Evolutionary conservation across 139 green algal species (phyloP).

Genomic region (Chlorella sp.): DNA sequence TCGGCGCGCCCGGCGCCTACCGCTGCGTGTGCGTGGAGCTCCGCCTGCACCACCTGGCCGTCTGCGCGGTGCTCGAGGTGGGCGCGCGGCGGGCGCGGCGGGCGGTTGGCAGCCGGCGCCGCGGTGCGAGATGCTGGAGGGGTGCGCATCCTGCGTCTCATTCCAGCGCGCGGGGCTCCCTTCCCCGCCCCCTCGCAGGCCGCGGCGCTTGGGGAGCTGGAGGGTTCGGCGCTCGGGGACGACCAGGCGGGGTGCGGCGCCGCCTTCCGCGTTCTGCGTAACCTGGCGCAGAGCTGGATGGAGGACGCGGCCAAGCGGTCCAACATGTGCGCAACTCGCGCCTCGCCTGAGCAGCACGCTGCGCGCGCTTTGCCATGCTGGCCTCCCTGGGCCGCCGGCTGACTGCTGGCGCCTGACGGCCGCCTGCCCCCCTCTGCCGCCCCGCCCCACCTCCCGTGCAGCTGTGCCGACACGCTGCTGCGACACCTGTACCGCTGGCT

Average conservation of each 20-base stretch:
- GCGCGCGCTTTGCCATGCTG: too few relatives aligned
- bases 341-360: too few relatives aligned
- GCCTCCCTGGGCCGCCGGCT: too few relatives aligned
- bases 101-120: too few relatives aligned
- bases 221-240: conserved; percentile 58
- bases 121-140: too few relatives aligned
- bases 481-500: conserved; percentile 88
- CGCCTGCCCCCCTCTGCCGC: too few relatives aligned
- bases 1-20: conserved; percentile 81
- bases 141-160: too few relatives aligned
- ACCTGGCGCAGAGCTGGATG: conserved; percentile 76
- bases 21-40: conserved; percentile 85
- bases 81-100: too few relatives aligned
- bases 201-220: conserved; percentile 67
- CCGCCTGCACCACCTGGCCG: conserved; percentile 81
- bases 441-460: conserved; percentile 24
- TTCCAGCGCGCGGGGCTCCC: too few relatives aligned
- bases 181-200: conserved; percentile 40
- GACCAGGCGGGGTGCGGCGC: conserved; percentile 36
- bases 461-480: conserved; percentile 71
- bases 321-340: conserved; percentile 64
- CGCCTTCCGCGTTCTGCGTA: conserved; percentile 70
- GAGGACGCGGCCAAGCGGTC: conserved; percentile 60
- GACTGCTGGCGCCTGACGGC: too few relatives aligned
- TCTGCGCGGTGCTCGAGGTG: conserved; percentile 52